Evolutionary conservation across 495 filamentous ascomycete species (phyloP), one percentile per base, ranked within the genome.

Genomic region (Podospora pseudopauciseta): DNA sequence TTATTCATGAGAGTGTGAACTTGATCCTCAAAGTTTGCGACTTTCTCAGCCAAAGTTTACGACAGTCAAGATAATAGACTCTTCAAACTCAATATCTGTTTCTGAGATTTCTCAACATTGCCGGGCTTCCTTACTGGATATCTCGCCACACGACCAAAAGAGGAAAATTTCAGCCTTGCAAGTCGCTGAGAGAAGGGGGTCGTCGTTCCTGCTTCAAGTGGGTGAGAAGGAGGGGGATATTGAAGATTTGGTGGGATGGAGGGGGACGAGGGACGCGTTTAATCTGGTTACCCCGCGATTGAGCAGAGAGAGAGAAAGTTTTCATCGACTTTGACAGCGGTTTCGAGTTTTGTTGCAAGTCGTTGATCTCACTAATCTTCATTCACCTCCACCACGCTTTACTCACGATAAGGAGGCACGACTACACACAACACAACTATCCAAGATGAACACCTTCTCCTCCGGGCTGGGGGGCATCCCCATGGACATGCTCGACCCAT

Each of bases 401-500:
- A 23, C 23, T 2, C 23, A 23, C 23, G 23, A 23, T 23, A 23
- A 23, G 23, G 23, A 23, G 2, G 23, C 23, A 23, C 23, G 23
- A 23, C 23, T 23, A 1, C 23, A 23, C 9, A 18, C 39, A 49
- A 1, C 15, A 49, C 39, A 49, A 13, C 39, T 11, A 49, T 13
- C 13, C 9, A 7, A 49, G 9, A 49, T 49, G 39, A 11, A 49
- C 23, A 23, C 23, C 3, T 49, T 49, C 15, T 3, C 9, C 5
- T 49, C 39, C 9, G 39, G 39, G 13, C 9, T 49, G 13, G 54
- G 20, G 28, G 27, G 18, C 1, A 63, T 68, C 39, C 60, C 67
- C 11, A 13, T 69, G 7, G 66, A 30, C 64, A 67, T 66, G 60
- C n/a, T 71, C 2, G 70, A 71, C 60, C 70, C 70, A 15, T 68